Evolutionary conservation across 805 yeast genomes (phyloP).

Genomic region (Starmerella khaoyaiensis): DNA sequence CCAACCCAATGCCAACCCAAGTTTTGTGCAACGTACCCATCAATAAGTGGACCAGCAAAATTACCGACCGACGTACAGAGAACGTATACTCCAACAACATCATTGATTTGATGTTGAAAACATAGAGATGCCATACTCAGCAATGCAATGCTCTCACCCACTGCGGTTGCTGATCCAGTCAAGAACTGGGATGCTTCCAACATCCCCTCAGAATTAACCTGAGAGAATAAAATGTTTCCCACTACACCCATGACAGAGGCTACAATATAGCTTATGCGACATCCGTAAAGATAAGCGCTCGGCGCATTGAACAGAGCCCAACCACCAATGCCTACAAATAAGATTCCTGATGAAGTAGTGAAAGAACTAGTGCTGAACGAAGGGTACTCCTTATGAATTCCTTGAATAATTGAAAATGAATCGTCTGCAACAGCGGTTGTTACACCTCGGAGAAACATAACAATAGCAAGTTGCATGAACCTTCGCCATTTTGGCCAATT

Average conservation of each 20-base stretch:
- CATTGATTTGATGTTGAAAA: slow-evolving; percentile 64
- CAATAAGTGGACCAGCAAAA: slow-evolving; percentile 64
- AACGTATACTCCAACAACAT: slow-evolving; percentile 58
- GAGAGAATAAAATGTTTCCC: slow-evolving; percentile 61
- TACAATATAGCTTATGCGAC: slow-evolving; percentile 48
- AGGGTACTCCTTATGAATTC: slow-evolving; percentile 40
- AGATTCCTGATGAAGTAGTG: slow-evolving; percentile 70
- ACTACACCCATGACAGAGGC: slow-evolving; percentile 46
- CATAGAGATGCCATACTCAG: slow-evolving; percentile 53
- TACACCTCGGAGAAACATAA: slow-evolving; percentile 32
- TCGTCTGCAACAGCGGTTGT: slow-evolving; percentile 48
- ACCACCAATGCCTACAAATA: slow-evolving; percentile 55
- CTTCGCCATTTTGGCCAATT: slow-evolving; percentile 45
- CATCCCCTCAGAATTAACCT: slow-evolving; percentile 40
- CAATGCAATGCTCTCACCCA: slow-evolving; percentile 63
- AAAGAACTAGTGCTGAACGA: slow-evolving; percentile 54
- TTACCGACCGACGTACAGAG: slow-evolving; percentile 66
- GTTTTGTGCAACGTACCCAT: slow-evolving; percentile 51
- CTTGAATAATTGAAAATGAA: slow-evolving; percentile 58
- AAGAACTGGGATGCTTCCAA: slow-evolving; percentile 62
- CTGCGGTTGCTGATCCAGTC: slow-evolving; percentile 61
- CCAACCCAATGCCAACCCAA: slow-evolving; percentile 68
- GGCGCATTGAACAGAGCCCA: slow-evolving; percentile 54
- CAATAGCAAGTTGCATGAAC: slow-evolving; percentile 31
- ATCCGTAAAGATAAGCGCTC: slow-evolving; percentile 52